phyloP scores from a whole-genome alignment of 768 basidiomycete genomes.

The Amanita molliuscula region DNA sequence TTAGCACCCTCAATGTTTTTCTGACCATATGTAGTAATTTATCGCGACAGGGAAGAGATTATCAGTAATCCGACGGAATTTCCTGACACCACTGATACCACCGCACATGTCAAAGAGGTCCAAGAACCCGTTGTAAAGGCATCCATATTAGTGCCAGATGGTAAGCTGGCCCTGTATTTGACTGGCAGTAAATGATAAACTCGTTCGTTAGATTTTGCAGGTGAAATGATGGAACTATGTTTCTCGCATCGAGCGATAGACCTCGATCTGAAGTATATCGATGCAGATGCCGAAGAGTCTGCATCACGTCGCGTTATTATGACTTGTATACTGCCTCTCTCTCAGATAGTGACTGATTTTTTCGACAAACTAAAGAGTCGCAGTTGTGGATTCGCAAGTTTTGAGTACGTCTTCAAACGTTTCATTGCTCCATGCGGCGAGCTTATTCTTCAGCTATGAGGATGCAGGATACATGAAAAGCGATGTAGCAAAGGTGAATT shows the following conservation, averaged over 20 bases:
- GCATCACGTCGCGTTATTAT: conserved; percentile 64
- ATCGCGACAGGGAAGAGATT: conserved; percentile 47
- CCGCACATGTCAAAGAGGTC: conserved; percentile 56
- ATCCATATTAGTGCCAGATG: conserved; percentile 90
- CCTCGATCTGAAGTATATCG: conserved; percentile 78
- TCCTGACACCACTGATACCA: conserved; percentile 65
- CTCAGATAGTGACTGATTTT: conserved; percentile 91
- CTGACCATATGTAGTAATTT: conserved; percentile 47
- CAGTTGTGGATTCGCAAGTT: conserved; percentile 85
- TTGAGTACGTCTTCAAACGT: conserved; percentile 51
- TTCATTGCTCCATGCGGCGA: background rate
- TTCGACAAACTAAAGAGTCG: conserved; percentile 92
- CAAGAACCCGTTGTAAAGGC: conserved; percentile 93
- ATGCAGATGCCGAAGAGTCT: conserved; percentile 37
- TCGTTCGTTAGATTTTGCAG: conserved; percentile 63
- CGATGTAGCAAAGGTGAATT: conserved; percentile 67
- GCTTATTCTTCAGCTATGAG: conserved; percentile 60
- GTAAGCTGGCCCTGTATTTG: conserved; percentile 24
- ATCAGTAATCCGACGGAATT: conserved; percentile 96
- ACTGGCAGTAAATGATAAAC: background rate
- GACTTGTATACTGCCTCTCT: conserved; percentile 76
- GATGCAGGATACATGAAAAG: conserved; percentile 82
- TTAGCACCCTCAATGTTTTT: background rate
- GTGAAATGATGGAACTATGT: conserved; percentile 94
- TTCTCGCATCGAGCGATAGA: conserved; percentile 76